Conservation (phyloP, 352 stramenopile genomes). For the Globisporangium okanoganense region DNA sequence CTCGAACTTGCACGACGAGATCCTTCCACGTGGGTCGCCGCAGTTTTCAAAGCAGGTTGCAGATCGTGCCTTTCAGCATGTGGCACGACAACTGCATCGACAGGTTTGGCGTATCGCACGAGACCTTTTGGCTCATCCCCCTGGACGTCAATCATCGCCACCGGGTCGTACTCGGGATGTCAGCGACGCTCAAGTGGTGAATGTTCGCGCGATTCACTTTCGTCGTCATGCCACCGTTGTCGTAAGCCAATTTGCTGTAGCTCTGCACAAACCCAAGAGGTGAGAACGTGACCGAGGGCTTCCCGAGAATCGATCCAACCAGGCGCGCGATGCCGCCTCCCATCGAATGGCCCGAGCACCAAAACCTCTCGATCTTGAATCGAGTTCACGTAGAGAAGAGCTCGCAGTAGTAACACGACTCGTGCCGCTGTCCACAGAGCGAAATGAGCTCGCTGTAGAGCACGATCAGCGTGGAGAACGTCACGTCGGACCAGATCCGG, state of each 20-base stretch:
- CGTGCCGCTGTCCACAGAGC: slow-evolving; percentile 84
- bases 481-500: slow-evolving; percentile 89
- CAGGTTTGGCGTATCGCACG: slow-evolving; percentile 80
- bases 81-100: slow-evolving; percentile 90
- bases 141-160: slow-evolving; percentile 87
- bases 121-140: slow-evolving; percentile 89
- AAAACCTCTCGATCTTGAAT: slow-evolving; percentile 80
- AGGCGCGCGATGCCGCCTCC: slow-evolving; percentile 82
- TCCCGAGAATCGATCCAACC: slow-evolving; percentile 72
- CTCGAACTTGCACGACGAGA: slow-evolving; percentile 71
- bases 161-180: slow-evolving; percentile 87
- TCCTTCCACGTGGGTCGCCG: slow-evolving; percentile 46
- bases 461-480: slow-evolving; percentile 83
- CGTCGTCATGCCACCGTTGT: slow-evolving; percentile 62
- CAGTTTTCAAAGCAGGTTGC: slow-evolving; percentile 82
- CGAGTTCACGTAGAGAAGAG: slow-evolving; percentile 73
- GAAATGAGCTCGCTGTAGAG: slow-evolving; percentile 85
- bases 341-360: slow-evolving; percentile 85
- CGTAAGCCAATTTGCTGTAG: slow-evolving; percentile 86
- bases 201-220: slow-evolving; percentile 73
- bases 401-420: slow-evolving; percentile 87
- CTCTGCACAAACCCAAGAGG: slow-evolving; percentile 83
- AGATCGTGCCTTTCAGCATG: slow-evolving; percentile 89
- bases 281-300: slow-evolving; percentile 83
- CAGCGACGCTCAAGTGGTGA: slow-evolving; percentile 80